A percentile compares a stretch with the other conserved stretches of the same genome.
phyloP scores from a whole-genome alignment of 805 yeast genomes.

The Ogataea ganodermae region DNA sequence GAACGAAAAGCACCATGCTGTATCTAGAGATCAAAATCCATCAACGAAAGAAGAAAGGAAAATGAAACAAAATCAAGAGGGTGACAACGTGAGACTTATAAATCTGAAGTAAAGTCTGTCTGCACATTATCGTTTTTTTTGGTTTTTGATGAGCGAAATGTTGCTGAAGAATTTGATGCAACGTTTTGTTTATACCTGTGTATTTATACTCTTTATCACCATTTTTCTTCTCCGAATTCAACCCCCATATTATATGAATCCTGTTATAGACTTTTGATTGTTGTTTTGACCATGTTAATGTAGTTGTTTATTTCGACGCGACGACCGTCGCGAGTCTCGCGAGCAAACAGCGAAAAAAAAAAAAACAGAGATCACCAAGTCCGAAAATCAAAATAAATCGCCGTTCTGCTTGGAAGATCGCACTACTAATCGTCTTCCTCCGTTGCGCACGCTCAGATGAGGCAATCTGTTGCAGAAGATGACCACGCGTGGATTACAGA shows the following conservation, averaged over 20 bases:
- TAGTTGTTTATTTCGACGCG: no score
- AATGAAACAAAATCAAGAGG: slow-evolving; percentile 2
- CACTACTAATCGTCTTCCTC: no score
- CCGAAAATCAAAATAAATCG: neutral
- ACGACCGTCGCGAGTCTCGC: no score
- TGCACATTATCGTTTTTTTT: slow-evolving; percentile 2
- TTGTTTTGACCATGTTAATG: no score
- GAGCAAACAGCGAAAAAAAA: no score
- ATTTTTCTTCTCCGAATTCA: slow-evolving; percentile 1
- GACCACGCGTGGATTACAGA: neutral
- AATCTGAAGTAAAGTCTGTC: neutral
- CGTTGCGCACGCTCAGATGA: neutral
- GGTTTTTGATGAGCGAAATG: slow-evolving; percentile 4
- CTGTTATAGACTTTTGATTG: no score
- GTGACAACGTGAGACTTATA: neutral
- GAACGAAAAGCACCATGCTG: slow-evolving; percentile 12
- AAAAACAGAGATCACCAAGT: no score
- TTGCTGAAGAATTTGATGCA: slow-evolving; percentile 3
- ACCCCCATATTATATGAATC: slow-evolving; percentile 4
- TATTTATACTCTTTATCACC: slow-evolving; percentile 11
- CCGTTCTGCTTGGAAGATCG: no score
- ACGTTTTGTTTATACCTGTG: slow-evolving; percentile 10
- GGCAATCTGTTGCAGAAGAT: neutral
- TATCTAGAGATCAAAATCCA: slow-evolving; percentile 10
- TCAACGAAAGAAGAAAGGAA: slow-evolving; percentile 8